phyloP scores from a whole-genome alignment of 2,329 filamentous ascomycete species.

The Penicillium paneum region DNA sequence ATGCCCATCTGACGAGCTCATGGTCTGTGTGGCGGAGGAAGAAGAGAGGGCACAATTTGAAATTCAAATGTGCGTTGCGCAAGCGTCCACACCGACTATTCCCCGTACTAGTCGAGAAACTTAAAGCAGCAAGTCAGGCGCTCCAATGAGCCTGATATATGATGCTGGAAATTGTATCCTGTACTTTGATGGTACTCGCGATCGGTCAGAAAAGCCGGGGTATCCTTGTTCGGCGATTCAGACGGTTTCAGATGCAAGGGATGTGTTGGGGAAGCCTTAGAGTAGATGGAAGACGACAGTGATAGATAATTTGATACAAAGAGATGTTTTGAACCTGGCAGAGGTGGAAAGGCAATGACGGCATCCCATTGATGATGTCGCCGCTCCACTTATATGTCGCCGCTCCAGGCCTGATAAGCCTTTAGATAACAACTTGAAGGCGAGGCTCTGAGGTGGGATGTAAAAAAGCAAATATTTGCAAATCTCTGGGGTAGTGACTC shows the following conservation, averaged over 20 bases:
- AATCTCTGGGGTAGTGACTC: background rate
- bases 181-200: background rate
- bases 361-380: slow-evolving; percentile 25
- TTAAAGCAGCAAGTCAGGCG: slow-evolving; percentile 4
- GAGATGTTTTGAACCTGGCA: background rate
- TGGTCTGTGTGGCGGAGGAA: slow-evolving; percentile 22
- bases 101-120: background rate
- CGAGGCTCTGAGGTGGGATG: background rate
- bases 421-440: slow-evolving; percentile 1
- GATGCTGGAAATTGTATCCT: background rate
- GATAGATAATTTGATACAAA: background rate
- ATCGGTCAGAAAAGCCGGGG: background rate
- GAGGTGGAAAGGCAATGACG: slow-evolving; percentile 17
- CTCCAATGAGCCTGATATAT: slow-evolving; percentile 1
- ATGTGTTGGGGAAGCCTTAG: background rate
- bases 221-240: background rate
- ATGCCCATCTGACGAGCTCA: slow-evolving; percentile 42
- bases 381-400: slow-evolving; percentile 21
- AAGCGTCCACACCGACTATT: slow-evolving; percentile 25
- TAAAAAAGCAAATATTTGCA: background rate
- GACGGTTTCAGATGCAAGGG: background rate
- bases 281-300: background rate
- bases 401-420: slow-evolving; percentile 20
- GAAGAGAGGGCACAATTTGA: slow-evolving; percentile 10
- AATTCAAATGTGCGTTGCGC: slow-evolving; percentile 19